Percentiles rank a stretch among this genome's conserved stretches.
Evolutionary conservation across 176 grass and related monocot species (phyloP).

Genomic region (Areca catechu): DNA sequence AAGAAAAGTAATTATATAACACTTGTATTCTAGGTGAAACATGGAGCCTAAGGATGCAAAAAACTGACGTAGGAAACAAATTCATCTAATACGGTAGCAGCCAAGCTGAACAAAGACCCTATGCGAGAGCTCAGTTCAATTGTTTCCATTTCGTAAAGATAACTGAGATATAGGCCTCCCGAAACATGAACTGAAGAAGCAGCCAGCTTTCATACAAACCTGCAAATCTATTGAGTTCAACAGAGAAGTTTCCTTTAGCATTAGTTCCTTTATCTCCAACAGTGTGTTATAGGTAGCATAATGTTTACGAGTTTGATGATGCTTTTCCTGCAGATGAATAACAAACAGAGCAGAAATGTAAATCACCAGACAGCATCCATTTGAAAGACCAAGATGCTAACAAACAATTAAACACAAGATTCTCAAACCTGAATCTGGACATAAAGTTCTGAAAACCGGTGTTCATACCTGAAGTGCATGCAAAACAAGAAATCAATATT

Average conservation of each 20-base stretch:
- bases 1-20: no score
- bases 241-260: conserved; percentile 18
- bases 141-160: no score
- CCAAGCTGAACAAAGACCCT: no score
- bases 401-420: background rate
- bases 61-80: no score
- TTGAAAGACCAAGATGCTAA: no score
- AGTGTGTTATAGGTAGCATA: conserved; percentile 19
- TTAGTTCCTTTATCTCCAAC: conserved; percentile 20
- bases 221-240: conserved; percentile 20
- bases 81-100: no score
- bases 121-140: no score
- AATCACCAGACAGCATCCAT: background rate
- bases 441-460: conserved; percentile 19
- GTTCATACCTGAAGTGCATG: conserved; percentile 15
- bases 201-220: conserved; percentile 3
- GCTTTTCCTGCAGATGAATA: conserved; percentile 6
- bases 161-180: no score
- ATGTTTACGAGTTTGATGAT: conserved; percentile 6
- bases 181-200: no score
- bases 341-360: background rate
- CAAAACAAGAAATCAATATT: background rate
- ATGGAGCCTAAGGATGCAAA: no score
- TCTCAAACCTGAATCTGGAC: conserved; percentile 7
- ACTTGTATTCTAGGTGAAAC: no score